These are phyloP conservation scores for Leccinum subrobustum DNA, from an alignment of 1,284 basidiomycete species.

Conservation along the genomic window DNA sequence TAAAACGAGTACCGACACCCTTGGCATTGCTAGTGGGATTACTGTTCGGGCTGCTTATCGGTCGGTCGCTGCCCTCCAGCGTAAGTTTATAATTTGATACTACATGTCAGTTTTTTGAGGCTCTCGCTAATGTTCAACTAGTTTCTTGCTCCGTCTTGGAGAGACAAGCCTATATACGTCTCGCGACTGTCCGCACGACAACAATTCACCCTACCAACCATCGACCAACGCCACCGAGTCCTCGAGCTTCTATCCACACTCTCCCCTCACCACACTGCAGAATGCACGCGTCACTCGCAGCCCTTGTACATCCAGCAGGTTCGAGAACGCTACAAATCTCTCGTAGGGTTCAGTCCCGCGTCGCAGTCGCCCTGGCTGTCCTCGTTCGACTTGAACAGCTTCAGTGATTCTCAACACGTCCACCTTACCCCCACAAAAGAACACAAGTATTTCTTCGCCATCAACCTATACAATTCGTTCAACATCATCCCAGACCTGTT, in stretches of 20 bases:
- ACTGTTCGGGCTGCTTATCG: constrained; percentile 62
- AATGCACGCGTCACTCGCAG: constrained; percentile 84
- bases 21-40: constrained; percentile 64
- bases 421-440: constrained; percentile 45
- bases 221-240: constrained; percentile 80
- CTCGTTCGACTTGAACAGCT: constrained; percentile 43
- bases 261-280: constrained; percentile 85
- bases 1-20: constrained; percentile 46
- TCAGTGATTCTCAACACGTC: constrained; percentile 44
- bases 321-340: constrained; percentile 75
- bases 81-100: constrained; percentile 36
- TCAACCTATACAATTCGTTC: constrained; percentile 98
- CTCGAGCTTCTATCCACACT: constrained; percentile 84
- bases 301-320: constrained; percentile 83
- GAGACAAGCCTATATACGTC: constrained; percentile 47
- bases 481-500: constrained; percentile 96
- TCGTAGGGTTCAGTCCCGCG: constrained; percentile 75
- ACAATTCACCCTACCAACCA: constrained; percentile 64
- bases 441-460: constrained; percentile 98
- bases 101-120: background rate
- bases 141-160: constrained; percentile 45
- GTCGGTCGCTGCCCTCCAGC: constrained; percentile 49
- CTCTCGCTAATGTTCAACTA: constrained; percentile 11
- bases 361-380: constrained; percentile 61
- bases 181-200: constrained; percentile 55